These are phyloP conservation scores for Logfia minima DNA, from an alignment of 129 eudicot genomes.

Conservation along the genomic window DNA sequence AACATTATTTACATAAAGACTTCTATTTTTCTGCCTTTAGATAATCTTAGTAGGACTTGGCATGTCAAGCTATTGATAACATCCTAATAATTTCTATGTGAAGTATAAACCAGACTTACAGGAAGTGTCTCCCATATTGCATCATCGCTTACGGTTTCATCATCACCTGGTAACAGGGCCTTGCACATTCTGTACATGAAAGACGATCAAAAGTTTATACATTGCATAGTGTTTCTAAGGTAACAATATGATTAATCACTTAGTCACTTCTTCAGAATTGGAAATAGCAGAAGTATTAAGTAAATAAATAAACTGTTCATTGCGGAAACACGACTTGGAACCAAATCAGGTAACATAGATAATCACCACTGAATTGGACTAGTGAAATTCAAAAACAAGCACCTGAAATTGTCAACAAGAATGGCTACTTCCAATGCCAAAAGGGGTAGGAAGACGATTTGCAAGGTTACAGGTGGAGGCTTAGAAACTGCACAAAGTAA, in stretches of 20 bases:
- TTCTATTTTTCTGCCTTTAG: not conserved
- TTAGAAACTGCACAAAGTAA: slow-evolving; percentile 45
- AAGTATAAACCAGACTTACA: slow-evolving; percentile 43
- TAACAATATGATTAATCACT: not conserved
- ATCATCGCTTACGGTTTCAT: slow-evolving; percentile 88
- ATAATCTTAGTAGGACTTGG: not conserved
- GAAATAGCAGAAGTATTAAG: not conserved
- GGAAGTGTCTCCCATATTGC: slow-evolving; percentile 99
- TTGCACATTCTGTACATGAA: slow-evolving; percentile 78
- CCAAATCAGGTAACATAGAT: not conserved
- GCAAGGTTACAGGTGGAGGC: slow-evolving; percentile 63
- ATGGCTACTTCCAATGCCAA: slow-evolving; percentile 66
- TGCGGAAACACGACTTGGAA: not conserved
- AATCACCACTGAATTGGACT: not conserved
- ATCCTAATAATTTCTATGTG: not conserved
- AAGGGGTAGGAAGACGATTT: slow-evolving; percentile 78
- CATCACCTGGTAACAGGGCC: slow-evolving; percentile 96
- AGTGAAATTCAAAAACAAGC: slow-evolving; percentile 14
- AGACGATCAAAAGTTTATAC: not conserved
- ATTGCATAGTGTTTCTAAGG: not conserved
- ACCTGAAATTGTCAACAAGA: slow-evolving; percentile 95
- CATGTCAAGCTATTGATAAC: not conserved
- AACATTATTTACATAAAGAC: not conserved
- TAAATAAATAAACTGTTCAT: not conserved
- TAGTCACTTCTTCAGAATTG: not conserved